A percentile compares a stretch with the other conserved stretches of the same genome.
phyloP scores from a whole-genome alignment of 345 rosid genomes.

The Fremontodendron californicum region DNA sequence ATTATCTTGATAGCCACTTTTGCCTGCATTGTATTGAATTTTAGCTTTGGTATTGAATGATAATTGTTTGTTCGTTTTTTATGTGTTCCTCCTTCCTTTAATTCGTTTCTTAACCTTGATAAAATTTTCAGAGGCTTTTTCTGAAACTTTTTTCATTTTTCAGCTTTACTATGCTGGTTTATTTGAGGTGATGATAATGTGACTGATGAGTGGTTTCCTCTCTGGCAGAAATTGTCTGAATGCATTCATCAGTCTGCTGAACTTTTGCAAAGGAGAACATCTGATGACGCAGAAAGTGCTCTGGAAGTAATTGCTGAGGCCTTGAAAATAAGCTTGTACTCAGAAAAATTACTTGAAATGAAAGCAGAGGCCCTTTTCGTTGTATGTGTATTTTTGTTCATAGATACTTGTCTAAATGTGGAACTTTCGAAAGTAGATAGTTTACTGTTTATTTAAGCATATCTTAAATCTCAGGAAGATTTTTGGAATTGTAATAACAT shows the following conservation, averaged over 20 bases:
- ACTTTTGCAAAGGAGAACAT: conserved; percentile 47
- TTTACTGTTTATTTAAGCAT: neutral
- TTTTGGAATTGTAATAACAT: conserved; percentile 13
- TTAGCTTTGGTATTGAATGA: no score
- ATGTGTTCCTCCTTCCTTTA: no score
- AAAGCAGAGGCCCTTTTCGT: conserved; percentile 69
- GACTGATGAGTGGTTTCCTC: conserved; percentile 23
- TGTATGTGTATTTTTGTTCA: conserved; percentile 40
- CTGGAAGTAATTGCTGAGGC: conserved; percentile 68
- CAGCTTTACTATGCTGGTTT: neutral
- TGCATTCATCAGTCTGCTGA: conserved; percentile 49
- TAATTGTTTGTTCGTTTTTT: neutral
- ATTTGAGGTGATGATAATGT: neutral
- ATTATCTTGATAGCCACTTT: neutral
- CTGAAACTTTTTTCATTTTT: neutral
- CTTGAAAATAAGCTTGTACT: conserved; percentile 52
- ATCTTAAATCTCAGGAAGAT: neutral
- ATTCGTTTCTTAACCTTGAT: neutral
- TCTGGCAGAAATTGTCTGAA: conserved; percentile 75
- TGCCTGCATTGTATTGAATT: no score
- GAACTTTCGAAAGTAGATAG: neutral
- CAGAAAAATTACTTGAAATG: conserved; percentile 80
- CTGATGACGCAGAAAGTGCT: conserved; percentile 51
- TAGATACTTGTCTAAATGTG: neutral
- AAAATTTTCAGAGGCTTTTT: neutral